A percentile compares a stretch with the other conserved stretches of the same genome.
Evolutionary conservation across 805 yeast genomes (phyloP).

Genomic region (Maudiozyma saulgeensis): DNA sequence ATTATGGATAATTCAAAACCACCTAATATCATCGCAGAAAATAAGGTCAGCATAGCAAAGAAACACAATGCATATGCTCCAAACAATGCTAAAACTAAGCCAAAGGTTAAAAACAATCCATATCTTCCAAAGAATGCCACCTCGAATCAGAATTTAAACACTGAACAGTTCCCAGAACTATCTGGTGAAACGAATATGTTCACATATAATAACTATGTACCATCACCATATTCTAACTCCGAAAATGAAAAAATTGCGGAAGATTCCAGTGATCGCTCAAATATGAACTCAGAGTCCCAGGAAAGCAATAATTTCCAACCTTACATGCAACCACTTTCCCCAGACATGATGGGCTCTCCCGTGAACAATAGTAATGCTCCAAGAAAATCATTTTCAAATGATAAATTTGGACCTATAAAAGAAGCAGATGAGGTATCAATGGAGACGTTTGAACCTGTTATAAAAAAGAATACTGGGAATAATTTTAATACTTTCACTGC

Average conservation of each 20-base stretch:
- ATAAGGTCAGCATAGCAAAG: neutral
- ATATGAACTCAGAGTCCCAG: neutral
- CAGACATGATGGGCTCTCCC: no score
- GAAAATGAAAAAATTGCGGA: neutral
- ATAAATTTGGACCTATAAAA: constrained; percentile 16
- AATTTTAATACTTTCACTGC: constrained; percentile 15
- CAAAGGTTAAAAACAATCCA: constrained; percentile 3
- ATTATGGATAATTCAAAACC: neutral
- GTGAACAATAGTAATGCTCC: no score
- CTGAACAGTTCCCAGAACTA: neutral
- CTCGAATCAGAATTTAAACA: neutral
- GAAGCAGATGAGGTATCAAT: constrained; percentile 13
- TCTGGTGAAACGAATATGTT: constrained; percentile 1
- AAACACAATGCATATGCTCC: constrained; percentile 6
- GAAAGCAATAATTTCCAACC: neutral
- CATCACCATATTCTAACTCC: neutral
- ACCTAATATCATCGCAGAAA: neutral
- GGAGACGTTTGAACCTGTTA: constrained; percentile 22
- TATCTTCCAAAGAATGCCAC: constrained; percentile 4
- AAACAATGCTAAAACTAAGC: neutral
- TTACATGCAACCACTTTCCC: neutral
- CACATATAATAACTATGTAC: constrained; percentile 2
- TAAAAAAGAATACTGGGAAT: constrained; percentile 19
- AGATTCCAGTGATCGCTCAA: neutral
- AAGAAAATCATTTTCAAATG: neutral